phyloP scores from a whole-genome alignment of 768 basidiomycete species.

The Lentinus tigrinus region DNA sequence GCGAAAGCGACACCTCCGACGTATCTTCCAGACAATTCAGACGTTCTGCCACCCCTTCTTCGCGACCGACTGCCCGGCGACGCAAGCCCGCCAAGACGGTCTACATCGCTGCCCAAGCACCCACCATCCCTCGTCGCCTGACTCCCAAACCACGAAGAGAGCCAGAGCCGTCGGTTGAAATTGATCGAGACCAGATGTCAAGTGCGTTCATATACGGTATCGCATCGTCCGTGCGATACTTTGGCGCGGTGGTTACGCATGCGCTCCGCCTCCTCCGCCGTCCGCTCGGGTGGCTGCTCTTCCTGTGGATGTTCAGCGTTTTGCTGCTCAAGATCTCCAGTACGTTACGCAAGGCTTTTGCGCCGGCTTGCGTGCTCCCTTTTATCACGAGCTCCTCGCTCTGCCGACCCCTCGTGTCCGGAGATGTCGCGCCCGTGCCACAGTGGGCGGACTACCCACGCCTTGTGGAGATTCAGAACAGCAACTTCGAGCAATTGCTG shows the following conservation, averaged over 20 bases:
- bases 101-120: conserved; percentile 19
- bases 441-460: conserved; percentile 60
- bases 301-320: conserved; percentile 49
- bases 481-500: conserved; percentile 61
- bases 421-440: conserved; percentile 19
- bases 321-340: conserved; percentile 40
- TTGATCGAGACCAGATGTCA: conserved; percentile 24
- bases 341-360: conserved; percentile 46
- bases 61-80: not conserved
- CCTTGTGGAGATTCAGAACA: conserved; percentile 58
- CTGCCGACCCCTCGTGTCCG: conserved; percentile 33
- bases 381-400: conserved; percentile 48
- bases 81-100: conserved; percentile 23
- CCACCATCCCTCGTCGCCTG: conserved; percentile 19
- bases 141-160: conserved; percentile 27
- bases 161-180: conserved; percentile 19
- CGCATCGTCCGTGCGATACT: conserved; percentile 36
- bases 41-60: not conserved
- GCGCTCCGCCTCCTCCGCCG: conserved; percentile 50
- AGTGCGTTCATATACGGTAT: conserved; percentile 15
- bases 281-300: conserved; percentile 55
- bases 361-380: conserved; percentile 64
- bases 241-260: conserved; percentile 45
- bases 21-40: not conserved
- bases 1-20: not conserved